Evolutionary conservation across 1,284 basidiomycete genomes (phyloP), one percentile per base, ranked within the genome.

Genomic region (Dichomitus squalens): DNA sequence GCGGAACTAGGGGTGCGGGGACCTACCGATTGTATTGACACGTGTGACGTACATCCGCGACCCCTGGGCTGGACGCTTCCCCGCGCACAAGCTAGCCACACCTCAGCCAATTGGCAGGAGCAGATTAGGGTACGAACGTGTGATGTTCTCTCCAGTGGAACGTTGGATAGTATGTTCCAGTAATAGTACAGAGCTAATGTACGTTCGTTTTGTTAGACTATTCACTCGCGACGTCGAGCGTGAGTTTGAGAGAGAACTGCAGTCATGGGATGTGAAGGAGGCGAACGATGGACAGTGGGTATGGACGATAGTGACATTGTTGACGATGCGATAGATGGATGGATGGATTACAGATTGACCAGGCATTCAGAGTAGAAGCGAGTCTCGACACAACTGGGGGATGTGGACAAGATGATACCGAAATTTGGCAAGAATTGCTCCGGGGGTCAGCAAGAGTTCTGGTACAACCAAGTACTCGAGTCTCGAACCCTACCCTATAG

Each of bases 151-250:
- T 25, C 41, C 31, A 33, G 31, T 43, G 20, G 41, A 27, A 43
- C 41, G 25, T 25, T 36, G 3, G 11, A 49, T 39, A 9, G 36
- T 39, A 43, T 11, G 29, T 18, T 41, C 7, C 35, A 49, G 31
- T 35, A 25, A 43, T 54, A 49, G 35, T 52, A 48, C 49, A 52
- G 55, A 29, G 49, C 21, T 43, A 55, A 39, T 40, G 44, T n/a
- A 31, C 12, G 31, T n/a, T 44, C 23, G 14, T 35, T 27, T 29
- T 49, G 53, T 18, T 55, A 55, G 47, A 11, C 38, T 49, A 47
- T 55, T 40, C 47, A 29, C 46, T 34, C 53, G 47, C 39, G 53
- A 29, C n/a, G 29, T 38, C 11, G 27, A 23, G 38, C 38, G 53
- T 43, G 52, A 35, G 41, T 14, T 27, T 43, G 25, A 27, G 41